Evolutionary conservation across 1,284 basidiomycete species (phyloP), one percentile per base, ranked within the genome.

Genomic region (Ceratobasidium theobromae): DNA sequence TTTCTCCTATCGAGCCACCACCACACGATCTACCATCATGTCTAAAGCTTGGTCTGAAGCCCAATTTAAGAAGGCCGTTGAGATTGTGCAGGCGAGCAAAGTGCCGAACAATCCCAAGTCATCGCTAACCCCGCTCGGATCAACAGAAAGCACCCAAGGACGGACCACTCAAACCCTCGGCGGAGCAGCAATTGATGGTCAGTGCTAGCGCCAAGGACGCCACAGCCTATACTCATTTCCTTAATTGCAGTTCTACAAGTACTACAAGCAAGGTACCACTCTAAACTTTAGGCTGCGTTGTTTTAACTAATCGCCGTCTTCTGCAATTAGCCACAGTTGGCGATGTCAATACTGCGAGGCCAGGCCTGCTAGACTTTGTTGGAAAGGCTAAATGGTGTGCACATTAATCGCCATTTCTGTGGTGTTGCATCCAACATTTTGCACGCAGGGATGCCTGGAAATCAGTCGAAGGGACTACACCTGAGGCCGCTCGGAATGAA

Each of bases 231-330:
- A 53, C 40, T 49, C 40, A 28, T 18, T 1, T 23, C n/a, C n/a
- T n/a, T 51, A 16, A 12, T 27, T 65, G 49, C 74, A 96, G 94
- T 96, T 96, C 82, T 97, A 98, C 82, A 84, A 83, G 73, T 85
- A 88, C 76, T 97, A 82, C 83, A 98, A 97, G 82, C 93, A 95
- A 82, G 90, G 90, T 89, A 65, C 25, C 35, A n/a, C n/a, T n/a
- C 6, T 30, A 18, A 3, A 23, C 12, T 3, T 6, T 30, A 27
- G 21, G 2, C 11, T 6, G 27, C 16, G 40, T 49, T 5, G n/a
- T 3, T 28, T 28, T 9, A 3, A 21, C 9, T 46, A 21, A 23
- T 45, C 35, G 4, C 45, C 23, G 9, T n/a, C 66, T 45, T 48
- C 21, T 25, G n/a, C 18, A 14, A 25, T 25, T 32, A 91, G 93